Conservation (phyloP, 2,329 filamentous ascomycete genomes). For the Hypoxylon sp. region DNA sequence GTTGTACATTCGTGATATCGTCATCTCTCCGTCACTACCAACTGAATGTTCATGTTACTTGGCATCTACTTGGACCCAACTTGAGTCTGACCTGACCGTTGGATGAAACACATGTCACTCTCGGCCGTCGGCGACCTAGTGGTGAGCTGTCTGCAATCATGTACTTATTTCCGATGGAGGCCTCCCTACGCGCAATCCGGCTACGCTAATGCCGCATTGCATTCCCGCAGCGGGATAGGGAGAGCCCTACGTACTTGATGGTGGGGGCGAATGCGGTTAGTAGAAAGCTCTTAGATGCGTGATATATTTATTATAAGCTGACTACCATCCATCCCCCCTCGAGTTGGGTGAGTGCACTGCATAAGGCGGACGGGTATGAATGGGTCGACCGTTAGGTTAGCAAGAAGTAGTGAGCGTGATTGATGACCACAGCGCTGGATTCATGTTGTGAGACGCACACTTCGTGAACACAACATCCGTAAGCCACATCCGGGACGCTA, state of each 20-base stretch:
- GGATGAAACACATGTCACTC: slow-evolving; percentile 10
- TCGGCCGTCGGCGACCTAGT: slow-evolving; percentile 22
- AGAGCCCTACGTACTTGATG: slow-evolving; percentile 14
- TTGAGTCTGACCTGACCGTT: slow-evolving; percentile 14
- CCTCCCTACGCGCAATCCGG: slow-evolving; percentile 34
- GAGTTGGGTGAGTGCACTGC: slow-evolving; percentile 17
- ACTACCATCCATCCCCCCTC: slow-evolving; percentile 15
- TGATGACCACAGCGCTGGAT: slow-evolving; percentile 28
- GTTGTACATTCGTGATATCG: background rate
- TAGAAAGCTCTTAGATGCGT: slow-evolving; percentile 23
- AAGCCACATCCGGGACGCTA: slow-evolving; percentile 36
- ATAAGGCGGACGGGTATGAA: slow-evolving; percentile 24
- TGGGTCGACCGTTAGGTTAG: slow-evolving; percentile 13
- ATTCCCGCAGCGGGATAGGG: slow-evolving; percentile 38
- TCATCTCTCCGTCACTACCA: background rate
- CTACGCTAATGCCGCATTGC: slow-evolving; percentile 37
- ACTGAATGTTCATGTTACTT: slow-evolving; percentile 30
- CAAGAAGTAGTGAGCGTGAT: slow-evolving; percentile 24
- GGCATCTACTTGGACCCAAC: slow-evolving; percentile 21
- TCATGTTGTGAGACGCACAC: slow-evolving; percentile 24
- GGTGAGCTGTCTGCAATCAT: slow-evolving; percentile 14
- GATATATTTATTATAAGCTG: slow-evolving; percentile 35
- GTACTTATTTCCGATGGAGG: slow-evolving; percentile 31
- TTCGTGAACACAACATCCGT: slow-evolving; percentile 12
- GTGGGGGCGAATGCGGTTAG: slow-evolving; percentile 25